phyloP scores from a whole-genome alignment of 2,329 filamentous ascomycete genomes.

The Pseudocercospora vitis region DNA sequence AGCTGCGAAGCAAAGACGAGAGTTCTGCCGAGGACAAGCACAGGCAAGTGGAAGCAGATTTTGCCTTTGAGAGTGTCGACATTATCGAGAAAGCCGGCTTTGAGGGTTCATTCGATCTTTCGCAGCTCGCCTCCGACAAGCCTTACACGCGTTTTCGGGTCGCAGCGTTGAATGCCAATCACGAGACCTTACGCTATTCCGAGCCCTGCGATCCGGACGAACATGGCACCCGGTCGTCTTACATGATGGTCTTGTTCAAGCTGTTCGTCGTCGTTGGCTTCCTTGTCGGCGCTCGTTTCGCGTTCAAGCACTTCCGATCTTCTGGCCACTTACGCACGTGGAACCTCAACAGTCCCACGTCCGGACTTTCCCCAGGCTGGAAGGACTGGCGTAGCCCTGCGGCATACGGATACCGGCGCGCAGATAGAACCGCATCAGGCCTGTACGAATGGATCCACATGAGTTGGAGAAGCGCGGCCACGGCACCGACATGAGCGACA shows the following conservation, averaged over 20 bases:
- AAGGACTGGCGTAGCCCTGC: constrained; percentile 11
- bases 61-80: constrained; percentile 21
- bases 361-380: constrained; percentile 10
- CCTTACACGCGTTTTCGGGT: constrained; percentile 23
- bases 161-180: constrained; percentile 27
- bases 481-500: constrained; percentile 9
- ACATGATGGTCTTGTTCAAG: constrained; percentile 23
- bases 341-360: not conserved
- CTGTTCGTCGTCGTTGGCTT: constrained; percentile 25
- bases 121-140: constrained; percentile 8
- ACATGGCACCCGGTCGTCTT: constrained; percentile 15
- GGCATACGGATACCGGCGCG: constrained; percentile 1
- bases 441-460: constrained; percentile 24
- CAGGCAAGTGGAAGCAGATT: not conserved
- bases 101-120: constrained; percentile 28
- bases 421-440: constrained; percentile 7
- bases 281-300: constrained; percentile 19
- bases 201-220: constrained; percentile 10
- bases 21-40: constrained; percentile 5
- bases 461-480: constrained; percentile 13
- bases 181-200: constrained; percentile 25
- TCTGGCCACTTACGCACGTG: constrained; percentile 8
- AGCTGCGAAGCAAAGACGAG: constrained; percentile 73
- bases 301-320: constrained; percentile 21
- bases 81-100: constrained; percentile 28